Base-by-base conservation (phyloP, 306 rosid genomes). In the Rubus idaeus region DNA sequence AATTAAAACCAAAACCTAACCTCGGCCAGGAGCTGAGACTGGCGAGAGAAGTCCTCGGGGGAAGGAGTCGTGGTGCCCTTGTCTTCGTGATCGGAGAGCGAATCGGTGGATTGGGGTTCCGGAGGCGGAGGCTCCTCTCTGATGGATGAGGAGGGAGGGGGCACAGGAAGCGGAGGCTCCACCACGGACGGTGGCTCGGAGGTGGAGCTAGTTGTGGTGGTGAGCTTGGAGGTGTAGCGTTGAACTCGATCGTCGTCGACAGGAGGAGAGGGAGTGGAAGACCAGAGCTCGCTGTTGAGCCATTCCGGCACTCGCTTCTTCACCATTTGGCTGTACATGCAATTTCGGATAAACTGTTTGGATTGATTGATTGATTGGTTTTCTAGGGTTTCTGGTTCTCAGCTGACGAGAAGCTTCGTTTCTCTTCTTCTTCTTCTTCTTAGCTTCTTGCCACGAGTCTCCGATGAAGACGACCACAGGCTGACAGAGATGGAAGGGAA, bases 241-340 rank as follows among this genome's bases (percentile, higher is more conserved):
- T 46, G 81, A 60, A 26, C 50, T 46, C 78, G 84, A 65, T 80
- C 80, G 74, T 90, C 95, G 79, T 84, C 88, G 60, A 82, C 37
- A 6, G 90, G 64, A 73, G 90, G 73, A 44, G 90, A 50, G 46
- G 91, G 68, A 35, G 90, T 0, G 8, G 90, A 80, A 8, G 93
- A 87, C 99, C 98, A 96, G 77, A 96, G 91, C 49, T 98, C 89
- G 71, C 94, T 96, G 86, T 96, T 96, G 78, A 96, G 98, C 99
- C 99, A 96, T 63, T 96, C 97, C 41, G 99, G 99, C 1, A 96
- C 98, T 9, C 86, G 86, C 81, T 95, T 95, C 88, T 85, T 91
- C 87, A 83, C 77, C 98, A 95, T 92, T 81, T 37, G 65, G n/a
- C 42, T 10, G 20, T 64, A 41, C 71, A 76, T 64, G 72, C 13